Percentiles rank a stretch among this genome's conserved stretches.
phyloP scores from a whole-genome alignment of 208 protist species.

The Leishmania amazonensis region DNA sequence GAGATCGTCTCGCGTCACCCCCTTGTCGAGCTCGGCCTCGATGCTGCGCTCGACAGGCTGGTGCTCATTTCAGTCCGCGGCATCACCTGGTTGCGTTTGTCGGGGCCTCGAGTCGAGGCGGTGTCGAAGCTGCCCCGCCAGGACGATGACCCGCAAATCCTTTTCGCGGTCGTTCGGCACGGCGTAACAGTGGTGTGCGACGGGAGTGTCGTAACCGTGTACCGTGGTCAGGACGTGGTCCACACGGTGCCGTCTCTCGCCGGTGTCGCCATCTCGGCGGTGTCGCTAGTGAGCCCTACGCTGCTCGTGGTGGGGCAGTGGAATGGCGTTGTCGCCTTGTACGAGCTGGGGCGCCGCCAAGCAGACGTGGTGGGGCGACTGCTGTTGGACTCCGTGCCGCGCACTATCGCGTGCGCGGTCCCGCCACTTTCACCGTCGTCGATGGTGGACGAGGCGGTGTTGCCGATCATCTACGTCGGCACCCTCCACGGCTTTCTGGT shows the following conservation, averaged over 20 bases:
- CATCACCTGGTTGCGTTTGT: conserved; percentile 16
- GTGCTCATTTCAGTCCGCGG: conserved; percentile 19
- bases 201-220: conserved; percentile 7
- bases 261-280: conserved; percentile 18
- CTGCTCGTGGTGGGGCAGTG: conserved; percentile 21
- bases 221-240: conserved; percentile 12
- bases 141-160: conserved; percentile 5
- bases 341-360: conserved; percentile 4
- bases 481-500: conserved; percentile 33
- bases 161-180: conserved; percentile 15
- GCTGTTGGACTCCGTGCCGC: conserved; percentile 32
- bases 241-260: background rate
- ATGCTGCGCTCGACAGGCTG: conserved; percentile 4
- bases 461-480: conserved; percentile 24
- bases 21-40: conserved; percentile 14
- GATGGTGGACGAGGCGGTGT: background rate
- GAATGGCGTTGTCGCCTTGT: conserved; percentile 24
- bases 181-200: conserved; percentile 23
- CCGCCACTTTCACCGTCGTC: conserved; percentile 3
- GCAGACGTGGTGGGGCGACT: conserved; percentile 10
- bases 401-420: conserved; percentile 23
- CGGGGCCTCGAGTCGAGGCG: conserved; percentile 5
- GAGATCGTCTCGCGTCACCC: conserved; percentile 1
- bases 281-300: conserved; percentile 12
- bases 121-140: conserved; percentile 14